These are phyloP conservation scores for Yamadazyma takamatsuzukensis DNA, from an alignment of 805 yeast genomes.

Conservation along the genomic window DNA sequence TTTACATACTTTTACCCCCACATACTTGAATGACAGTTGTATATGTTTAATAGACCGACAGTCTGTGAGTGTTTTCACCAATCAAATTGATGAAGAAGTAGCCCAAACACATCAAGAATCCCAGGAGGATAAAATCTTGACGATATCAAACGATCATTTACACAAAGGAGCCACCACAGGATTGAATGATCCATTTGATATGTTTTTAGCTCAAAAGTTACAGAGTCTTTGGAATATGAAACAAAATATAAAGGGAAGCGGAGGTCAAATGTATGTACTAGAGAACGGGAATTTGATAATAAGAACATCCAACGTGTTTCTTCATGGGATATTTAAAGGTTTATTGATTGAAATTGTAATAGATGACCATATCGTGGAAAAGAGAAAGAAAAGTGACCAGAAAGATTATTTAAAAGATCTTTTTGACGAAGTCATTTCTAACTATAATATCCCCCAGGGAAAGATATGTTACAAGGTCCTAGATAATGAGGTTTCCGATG, in stretches of 20 bases:
- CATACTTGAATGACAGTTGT: constrained; percentile 46
- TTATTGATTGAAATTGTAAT: constrained; percentile 58
- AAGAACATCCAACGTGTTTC: constrained; percentile 65
- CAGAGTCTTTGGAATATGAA: constrained; percentile 68
- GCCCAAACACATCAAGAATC: constrained; percentile 9
- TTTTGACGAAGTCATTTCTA: constrained; percentile 24
- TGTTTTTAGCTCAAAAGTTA: constrained; percentile 51
- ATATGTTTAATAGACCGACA: constrained; percentile 47
- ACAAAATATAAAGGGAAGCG: constrained; percentile 71
- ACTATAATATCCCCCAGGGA: constrained; percentile 40
- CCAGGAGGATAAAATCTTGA: constrained; percentile 12
- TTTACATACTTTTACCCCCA: constrained; percentile 48
- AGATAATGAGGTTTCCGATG: constrained; percentile 22
- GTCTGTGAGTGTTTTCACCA: constrained; percentile 34
- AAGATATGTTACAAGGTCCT: constrained; percentile 30
- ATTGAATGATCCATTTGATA: constrained; percentile 54
- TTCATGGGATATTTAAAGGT: constrained; percentile 74
- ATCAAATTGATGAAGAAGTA: constrained; percentile 30
- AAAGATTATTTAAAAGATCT: constrained; percentile 12
- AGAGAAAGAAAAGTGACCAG: too few relatives aligned
- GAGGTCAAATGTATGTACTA: constrained; percentile 63
- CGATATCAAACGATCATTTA: constrained; percentile 34
- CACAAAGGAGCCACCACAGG: constrained; percentile 55
- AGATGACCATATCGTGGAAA: constrained; percentile 16
- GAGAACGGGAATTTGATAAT: constrained; percentile 50